A percentile compares a stretch with the other conserved stretches of the same genome.
These are phyloP conservation scores for Botryobasidium botryosum DNA, from an alignment of 768 basidiomycete species.

Conservation along the genomic window DNA sequence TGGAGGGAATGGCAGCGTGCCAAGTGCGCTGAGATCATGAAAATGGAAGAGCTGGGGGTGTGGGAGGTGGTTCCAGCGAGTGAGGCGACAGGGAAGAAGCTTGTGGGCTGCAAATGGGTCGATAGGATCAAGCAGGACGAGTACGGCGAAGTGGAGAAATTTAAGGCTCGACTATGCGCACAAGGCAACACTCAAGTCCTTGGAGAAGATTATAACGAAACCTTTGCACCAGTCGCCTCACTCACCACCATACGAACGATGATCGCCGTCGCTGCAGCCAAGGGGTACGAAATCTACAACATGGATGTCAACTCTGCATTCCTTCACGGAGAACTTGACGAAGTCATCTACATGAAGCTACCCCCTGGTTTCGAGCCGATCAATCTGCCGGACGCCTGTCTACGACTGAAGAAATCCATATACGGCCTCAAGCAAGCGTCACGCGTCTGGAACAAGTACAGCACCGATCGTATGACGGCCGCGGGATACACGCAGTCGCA, in stretches of 20 bases:
- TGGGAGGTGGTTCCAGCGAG: no score
- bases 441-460: constrained; percentile 5
- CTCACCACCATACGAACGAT: constrained; percentile 15
- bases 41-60: no score
- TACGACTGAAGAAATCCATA: neutral
- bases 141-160: constrained; percentile 9
- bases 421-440: constrained; percentile 8
- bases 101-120: neutral
- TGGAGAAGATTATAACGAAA: constrained; percentile 20
- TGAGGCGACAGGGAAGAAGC: no score
- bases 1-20: no score
- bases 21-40: no score
- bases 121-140: neutral
- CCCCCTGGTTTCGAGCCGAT: constrained; percentile 11
- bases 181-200: constrained; percentile 22
- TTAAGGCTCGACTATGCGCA: constrained; percentile 22
- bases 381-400: neutral
- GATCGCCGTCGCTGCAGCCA: constrained; percentile 15
- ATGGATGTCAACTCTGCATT: constrained; percentile 8
- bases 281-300: constrained; percentile 9
- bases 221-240: constrained; percentile 16
- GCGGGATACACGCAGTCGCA: neutral
- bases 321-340: constrained; percentile 13
- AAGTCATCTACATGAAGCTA: constrained; percentile 18
- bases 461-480: neutral